These are phyloP conservation scores for Pulveroboletus sp. DNA, from an alignment of 768 basidiomycete species.

Conservation along the genomic window DNA sequence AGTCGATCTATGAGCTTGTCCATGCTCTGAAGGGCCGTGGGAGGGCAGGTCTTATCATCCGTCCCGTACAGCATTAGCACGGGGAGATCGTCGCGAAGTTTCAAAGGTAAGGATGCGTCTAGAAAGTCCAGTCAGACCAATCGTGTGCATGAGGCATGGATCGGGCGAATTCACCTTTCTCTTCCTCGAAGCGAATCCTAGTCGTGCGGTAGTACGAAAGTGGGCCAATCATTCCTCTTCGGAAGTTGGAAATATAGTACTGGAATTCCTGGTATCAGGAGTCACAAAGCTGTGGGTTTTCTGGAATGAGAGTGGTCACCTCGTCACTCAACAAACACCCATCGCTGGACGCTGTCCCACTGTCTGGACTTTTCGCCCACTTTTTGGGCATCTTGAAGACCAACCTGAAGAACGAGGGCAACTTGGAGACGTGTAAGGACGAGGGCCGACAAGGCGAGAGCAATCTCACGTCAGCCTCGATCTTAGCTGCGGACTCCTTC, in stretches of 20 bases:
- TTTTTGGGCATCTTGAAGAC: too few relatives aligned
- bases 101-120: constrained; percentile 44
- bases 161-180: constrained; percentile 33
- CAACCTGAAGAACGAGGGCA: constrained; percentile 16
- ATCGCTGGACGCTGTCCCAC: constrained; percentile 1
- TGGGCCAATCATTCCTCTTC: constrained; percentile 59
- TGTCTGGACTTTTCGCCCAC: too few relatives aligned
- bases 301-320: constrained; percentile 8
- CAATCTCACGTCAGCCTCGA: constrained; percentile 52
- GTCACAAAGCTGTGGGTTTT: constrained; percentile 2
- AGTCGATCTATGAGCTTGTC: constrained; percentile 49
- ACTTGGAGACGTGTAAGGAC: constrained; percentile 27
- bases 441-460: neutral
- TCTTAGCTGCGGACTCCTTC: constrained; percentile 45
- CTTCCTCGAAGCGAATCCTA: constrained; percentile 62
- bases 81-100: constrained; percentile 47
- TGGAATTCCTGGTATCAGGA: constrained; percentile 47
- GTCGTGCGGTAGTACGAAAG: constrained; percentile 75
- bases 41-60: constrained; percentile 46
- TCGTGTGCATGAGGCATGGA: neutral
- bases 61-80: constrained; percentile 62
- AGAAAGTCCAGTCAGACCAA: neutral
- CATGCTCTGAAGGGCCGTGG: constrained; percentile 39
- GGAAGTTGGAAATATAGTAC: constrained; percentile 46
- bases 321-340: constrained; percentile 18